Conservation (phyloP, 306 rosid genomes). For the Trichosanthes truncata region DNA sequence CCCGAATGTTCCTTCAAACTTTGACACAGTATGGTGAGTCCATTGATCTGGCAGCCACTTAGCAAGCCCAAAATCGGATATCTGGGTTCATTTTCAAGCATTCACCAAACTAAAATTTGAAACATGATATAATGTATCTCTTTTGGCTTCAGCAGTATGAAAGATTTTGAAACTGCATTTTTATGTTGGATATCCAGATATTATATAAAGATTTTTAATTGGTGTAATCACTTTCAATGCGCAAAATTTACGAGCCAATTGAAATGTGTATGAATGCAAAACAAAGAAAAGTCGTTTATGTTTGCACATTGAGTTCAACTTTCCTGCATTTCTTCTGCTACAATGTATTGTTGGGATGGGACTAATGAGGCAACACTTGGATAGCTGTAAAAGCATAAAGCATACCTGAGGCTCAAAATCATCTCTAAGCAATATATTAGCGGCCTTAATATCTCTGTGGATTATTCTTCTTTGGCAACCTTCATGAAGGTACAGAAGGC, state of each 20-base stretch:
- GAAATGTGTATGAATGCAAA: constrained; percentile 1
- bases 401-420: constrained; percentile 92
- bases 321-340: neutral
- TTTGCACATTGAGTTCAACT: neutral
- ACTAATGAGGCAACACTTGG: neutral
- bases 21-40: constrained; percentile 89
- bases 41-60: constrained; percentile 98
- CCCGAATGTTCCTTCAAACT: constrained; percentile 99
- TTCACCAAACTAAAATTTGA: neutral
- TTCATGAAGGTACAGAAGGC: constrained; percentile 82
- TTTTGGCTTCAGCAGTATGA: neutral
- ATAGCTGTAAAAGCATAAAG: constrained; percentile 17
- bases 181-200: neutral
- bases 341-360: neutral
- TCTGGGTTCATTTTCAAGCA: constrained; percentile 40
- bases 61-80: constrained; percentile 93
- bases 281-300: neutral
- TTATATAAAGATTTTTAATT: neutral
- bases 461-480: constrained; percentile 94
- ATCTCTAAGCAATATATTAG: constrained; percentile 76
- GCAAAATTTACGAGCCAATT: neutral
- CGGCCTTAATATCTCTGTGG: constrained; percentile 94
- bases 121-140: neutral
- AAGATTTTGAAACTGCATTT: neutral
- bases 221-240: neutral